Evolutionary conservation across 495 filamentous ascomycete genomes (phyloP).

Genomic region (Xylaria sp.): DNA sequence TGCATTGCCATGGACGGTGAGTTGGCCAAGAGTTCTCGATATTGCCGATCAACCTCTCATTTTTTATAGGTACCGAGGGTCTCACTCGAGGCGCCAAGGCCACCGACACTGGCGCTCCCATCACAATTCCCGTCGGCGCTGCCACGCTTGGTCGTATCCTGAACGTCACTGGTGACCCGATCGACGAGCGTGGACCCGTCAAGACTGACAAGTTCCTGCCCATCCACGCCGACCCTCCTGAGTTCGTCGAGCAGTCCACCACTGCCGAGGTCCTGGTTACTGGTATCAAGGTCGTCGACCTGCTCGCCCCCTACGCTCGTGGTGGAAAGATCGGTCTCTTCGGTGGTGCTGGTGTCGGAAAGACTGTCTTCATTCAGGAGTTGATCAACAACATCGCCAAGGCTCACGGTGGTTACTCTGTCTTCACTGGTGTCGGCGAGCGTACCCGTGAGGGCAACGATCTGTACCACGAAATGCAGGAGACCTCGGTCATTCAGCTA

Average conservation of each 20-base stretch:
- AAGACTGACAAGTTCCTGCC: constrained; percentile 85
- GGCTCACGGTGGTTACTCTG: constrained; percentile 99
- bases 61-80: constrained; percentile 90
- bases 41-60: constrained; percentile 36
- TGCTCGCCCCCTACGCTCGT: constrained; percentile 98
- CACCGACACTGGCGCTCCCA: constrained; percentile 89
- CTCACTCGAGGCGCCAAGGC: constrained; percentile 87
- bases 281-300: constrained; percentile 99
- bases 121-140: constrained; percentile 95
- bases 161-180: constrained; percentile 99
- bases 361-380: constrained; percentile 99
- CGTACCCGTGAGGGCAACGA: constrained; percentile 99
- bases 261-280: constrained; percentile 95
- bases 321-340: constrained; percentile 99
- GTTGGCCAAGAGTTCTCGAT: constrained; percentile 43
- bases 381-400: constrained; percentile 99
- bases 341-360: constrained; percentile 99
- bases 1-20: constrained; percentile 99
- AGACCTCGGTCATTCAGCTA: constrained; percentile 98
- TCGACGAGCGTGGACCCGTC: constrained; percentile 98
- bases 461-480: constrained; percentile 99
- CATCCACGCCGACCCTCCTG: constrained; percentile 93
- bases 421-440: constrained; percentile 99
- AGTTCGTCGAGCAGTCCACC: constrained; percentile 93
- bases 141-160: constrained; percentile 98